Evolutionary conservation across 176 grass and related monocot genomes (phyloP).

Genomic region (maize (Zea mays)): Zm-B73-REFERENCE-NAM-5.0 NC_050097.1:38283501-38284000

Average conservation of each 20-base stretch:
- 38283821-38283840: constrained; percentile 26
- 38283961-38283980: neutral
- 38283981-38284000: too few species aligned
- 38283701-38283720: neutral
- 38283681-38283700: neutral
- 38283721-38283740: constrained; percentile 1
- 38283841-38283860: neutral
- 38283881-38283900: constrained; percentile 2
- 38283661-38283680: neutral
- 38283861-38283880: neutral
- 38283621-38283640: neutral
- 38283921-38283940: neutral
- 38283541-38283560: neutral
- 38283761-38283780: neutral
- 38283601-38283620: neutral
- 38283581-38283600: neutral
- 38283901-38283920: neutral
- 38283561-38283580: neutral
- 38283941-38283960: constrained; percentile 12
- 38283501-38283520: neutral
- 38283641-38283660: neutral
- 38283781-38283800: neutral
- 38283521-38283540: neutral
- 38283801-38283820: neutral
- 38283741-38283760: neutral